Evolutionary conservation across 768 basidiomycete species (phyloP), one percentile per base, ranked within the genome.

Genomic region (Lactifluus echinatus): DNA sequence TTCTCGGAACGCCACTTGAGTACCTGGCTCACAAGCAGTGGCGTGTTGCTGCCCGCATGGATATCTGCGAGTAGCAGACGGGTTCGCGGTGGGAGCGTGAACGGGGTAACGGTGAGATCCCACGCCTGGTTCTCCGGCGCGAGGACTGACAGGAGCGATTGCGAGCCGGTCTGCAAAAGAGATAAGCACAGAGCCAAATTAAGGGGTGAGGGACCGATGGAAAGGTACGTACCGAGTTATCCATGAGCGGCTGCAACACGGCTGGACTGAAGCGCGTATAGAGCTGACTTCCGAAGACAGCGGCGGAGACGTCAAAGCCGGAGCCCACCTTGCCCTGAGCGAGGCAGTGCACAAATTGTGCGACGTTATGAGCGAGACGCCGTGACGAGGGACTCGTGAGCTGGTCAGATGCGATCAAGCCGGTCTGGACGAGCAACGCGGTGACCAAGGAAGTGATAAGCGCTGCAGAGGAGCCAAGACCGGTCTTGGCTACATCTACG

Each of bases 281-380:
- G 7, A 93, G 67, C 65, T 98, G 95, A 66, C 92, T 93, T 23
- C 96, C 96, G 69, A 88, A 98, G 2, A 91, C 89, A 1, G 95
- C 95, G 0, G 92, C 82, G 6, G 91, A 84, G 46, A 99, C 90
- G 66, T 99, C 96, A 73, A 99, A 99, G 6, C 96, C 96, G 66
- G 89, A 93, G 29, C 96, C 96, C 15, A 99, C 86, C 72, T 99
- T 99, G 39, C 96, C 96, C 73, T 99, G 96, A 0, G 95, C 96
- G 36, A 93, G 76, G 67, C 93, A 97, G 69, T 99, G 96, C 7
- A 93, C 81, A 68, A 86, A 96, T 68, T 99, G 96, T 4, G 96
- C 85, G 42, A 90, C 79, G 68, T 96, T 97, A 71, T 99, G 96
- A 0, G 90, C 85, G 17, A 96, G 71, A 58, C 73, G 71, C 58